These are phyloP conservation scores for Curvularia hawaiiensis DNA, from an alignment of 2,329 filamentous ascomycete genomes.

Conservation along the genomic window DNA sequence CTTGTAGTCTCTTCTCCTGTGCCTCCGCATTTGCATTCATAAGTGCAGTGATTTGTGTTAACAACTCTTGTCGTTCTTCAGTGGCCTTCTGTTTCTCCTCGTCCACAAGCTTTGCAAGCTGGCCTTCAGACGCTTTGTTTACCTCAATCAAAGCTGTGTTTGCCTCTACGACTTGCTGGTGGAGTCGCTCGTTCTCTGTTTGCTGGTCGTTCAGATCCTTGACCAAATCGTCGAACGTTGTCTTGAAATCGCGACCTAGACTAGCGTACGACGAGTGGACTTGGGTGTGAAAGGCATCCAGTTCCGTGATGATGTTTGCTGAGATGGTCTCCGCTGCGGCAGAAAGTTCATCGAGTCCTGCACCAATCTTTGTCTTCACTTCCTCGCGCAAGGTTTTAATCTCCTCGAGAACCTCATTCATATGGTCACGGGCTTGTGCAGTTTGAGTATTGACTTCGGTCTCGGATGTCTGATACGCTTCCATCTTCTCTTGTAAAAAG, in stretches of 20 bases:
- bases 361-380: conserved; percentile 83
- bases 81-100: conserved; percentile 77
- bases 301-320: conserved; percentile 83
- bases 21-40: conserved; percentile 74
- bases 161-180: conserved; percentile 72
- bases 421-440: conserved; percentile 74
- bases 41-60: conserved; percentile 77
- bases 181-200: conserved; percentile 73
- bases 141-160: conserved; percentile 71
- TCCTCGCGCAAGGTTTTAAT: conserved; percentile 88
- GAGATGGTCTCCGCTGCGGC: conserved; percentile 86
- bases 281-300: conserved; percentile 80
- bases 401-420: conserved; percentile 90
- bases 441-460: conserved; percentile 71
- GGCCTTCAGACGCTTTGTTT: conserved; percentile 68
- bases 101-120: conserved; percentile 71
- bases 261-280: conserved; percentile 83
- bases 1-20: conserved; percentile 73
- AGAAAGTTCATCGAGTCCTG: conserved; percentile 82
- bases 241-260: conserved; percentile 84
- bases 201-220: conserved; percentile 77
- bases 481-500: conserved; percentile 72
- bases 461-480: conserved; percentile 70
- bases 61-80: conserved; percentile 73
- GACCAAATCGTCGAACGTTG: conserved; percentile 80